These are phyloP conservation scores for Phytophthora ohioensis DNA, from an alignment of 352 stramenopile species.

Conservation along the genomic window DNA sequence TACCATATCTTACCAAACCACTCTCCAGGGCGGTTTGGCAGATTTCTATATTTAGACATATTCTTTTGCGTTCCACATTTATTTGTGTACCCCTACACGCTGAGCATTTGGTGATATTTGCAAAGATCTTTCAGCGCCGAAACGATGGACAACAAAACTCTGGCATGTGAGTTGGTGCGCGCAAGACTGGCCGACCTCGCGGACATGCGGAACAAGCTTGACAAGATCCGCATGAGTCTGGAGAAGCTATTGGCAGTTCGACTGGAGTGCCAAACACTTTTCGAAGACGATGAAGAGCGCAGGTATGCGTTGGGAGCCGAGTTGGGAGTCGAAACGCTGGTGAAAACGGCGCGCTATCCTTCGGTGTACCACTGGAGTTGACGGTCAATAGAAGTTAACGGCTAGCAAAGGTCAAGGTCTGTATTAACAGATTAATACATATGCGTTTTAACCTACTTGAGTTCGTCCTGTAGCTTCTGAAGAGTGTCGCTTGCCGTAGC, in stretches of 20 bases:
- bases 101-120: too few relatives aligned
- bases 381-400: not conserved
- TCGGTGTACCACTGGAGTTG: conserved; percentile 3
- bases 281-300: conserved; percentile 5
- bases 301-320: not conserved
- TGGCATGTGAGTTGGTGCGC: not conserved
- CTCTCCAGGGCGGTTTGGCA: not conserved
- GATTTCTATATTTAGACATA: not conserved
- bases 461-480: conserved; percentile 2
- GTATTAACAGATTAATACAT: conserved; percentile 8
- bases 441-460: not conserved
- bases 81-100: too few relatives aligned
- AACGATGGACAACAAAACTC: not conserved
- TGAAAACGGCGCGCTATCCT: not conserved
- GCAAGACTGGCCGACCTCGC: not conserved
- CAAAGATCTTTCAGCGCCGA: too few relatives aligned
- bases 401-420: too few relatives aligned
- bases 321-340: not conserved
- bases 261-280: not conserved
- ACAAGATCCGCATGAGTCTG: not conserved
- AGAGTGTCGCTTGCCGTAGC: not conserved
- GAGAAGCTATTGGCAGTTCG: conserved; percentile 1
- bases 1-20: too few relatives aligned
- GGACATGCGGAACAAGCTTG: not conserved
- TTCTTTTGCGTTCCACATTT: too few relatives aligned